Evolutionary conservation across 2,329 filamentous ascomycete genomes (phyloP), one percentile per base, ranked within the genome.

Genomic region (Colletotrichum echinochloae): DNA sequence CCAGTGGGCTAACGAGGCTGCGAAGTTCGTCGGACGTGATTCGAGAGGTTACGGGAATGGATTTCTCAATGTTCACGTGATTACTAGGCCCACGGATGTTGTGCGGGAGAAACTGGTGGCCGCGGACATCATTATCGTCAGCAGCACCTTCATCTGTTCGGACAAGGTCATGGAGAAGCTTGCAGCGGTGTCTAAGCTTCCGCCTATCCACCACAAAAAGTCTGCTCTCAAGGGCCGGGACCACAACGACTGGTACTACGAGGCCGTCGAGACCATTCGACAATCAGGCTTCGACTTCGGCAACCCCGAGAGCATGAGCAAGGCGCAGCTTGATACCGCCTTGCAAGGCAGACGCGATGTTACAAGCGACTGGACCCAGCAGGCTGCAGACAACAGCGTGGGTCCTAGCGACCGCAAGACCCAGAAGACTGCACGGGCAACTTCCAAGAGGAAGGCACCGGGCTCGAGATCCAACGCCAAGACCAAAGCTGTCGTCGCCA

Each of bases 121-220:
- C 0, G 81, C 81, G 2, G 79, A 79, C 62, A 75, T 85, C n/a
- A 78, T 85, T 41, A 79, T 85, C 35, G 75, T 81, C 57, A 79
- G 76, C 71, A 57, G 30, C n/a, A 44, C 46, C 1, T 23, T 72
- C n/a, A 30, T 66, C 20, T 39, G 28, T 14, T 41, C 65, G 9
- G 65, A 68, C 51, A 68, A 48, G 23, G 35, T 14, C 5, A 44
- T 73, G 26, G 52, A 44, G n/a, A 60, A 49, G 28, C 37, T 72
- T 18, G 62, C 68, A 11, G 72, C 73, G 14, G 67, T 72, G 8
- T 14, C 65, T 4, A 52, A 60, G 60, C 52, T 62, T 54, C 28
- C 66, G 33, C 20, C 69, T 37, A 48, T 71, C 8, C 35, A 66
- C 30, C 37, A 59, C 9, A 48, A 28, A 23, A 60, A 37, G 39